phyloP scores from a whole-genome alignment of 345 rosid genomes.

The Euphorbia lathyris region DNA sequence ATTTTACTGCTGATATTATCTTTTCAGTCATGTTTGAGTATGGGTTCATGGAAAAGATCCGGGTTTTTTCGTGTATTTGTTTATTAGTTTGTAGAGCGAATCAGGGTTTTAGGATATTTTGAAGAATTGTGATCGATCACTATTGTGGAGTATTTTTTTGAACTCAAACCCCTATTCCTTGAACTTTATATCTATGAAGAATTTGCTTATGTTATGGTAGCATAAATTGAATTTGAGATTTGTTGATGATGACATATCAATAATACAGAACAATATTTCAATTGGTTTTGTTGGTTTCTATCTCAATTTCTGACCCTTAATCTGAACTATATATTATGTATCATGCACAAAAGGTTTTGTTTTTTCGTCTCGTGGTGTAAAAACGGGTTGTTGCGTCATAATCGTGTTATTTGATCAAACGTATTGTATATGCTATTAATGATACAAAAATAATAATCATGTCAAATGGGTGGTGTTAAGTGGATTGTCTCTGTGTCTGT shows the following conservation, averaged over 20 bases:
- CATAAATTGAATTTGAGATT: constrained; percentile 3
- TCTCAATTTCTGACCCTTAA: too few relatives aligned
- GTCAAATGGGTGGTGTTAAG: too few relatives aligned
- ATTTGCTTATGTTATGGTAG: neutral
- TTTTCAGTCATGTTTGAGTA: neutral
- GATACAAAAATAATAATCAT: too few relatives aligned
- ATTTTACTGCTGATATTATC: neutral
- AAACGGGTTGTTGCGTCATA: too few relatives aligned
- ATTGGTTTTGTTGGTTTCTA: too few relatives aligned
- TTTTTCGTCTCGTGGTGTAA: too few relatives aligned
- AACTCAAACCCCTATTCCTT: neutral
- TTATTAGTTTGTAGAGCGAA: neutral
- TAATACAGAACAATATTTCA: neutral
- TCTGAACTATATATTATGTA: neutral
- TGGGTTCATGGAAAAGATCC: neutral
- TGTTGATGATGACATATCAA: neutral
- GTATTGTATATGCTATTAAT: too few relatives aligned
- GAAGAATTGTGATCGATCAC: constrained; percentile 1
- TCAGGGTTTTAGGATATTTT: neutral
- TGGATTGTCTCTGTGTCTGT: too few relatives aligned
- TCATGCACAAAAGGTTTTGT: neutral
- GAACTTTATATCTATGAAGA: neutral
- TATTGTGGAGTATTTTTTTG: too few relatives aligned
- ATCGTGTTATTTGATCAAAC: too few relatives aligned
- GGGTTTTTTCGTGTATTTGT: too few relatives aligned